Evolutionary conservation across 2,329 filamentous ascomycete genomes (phyloP), one percentile per base, ranked within the genome.

Genomic region (Stromatinia cepivora): DNA sequence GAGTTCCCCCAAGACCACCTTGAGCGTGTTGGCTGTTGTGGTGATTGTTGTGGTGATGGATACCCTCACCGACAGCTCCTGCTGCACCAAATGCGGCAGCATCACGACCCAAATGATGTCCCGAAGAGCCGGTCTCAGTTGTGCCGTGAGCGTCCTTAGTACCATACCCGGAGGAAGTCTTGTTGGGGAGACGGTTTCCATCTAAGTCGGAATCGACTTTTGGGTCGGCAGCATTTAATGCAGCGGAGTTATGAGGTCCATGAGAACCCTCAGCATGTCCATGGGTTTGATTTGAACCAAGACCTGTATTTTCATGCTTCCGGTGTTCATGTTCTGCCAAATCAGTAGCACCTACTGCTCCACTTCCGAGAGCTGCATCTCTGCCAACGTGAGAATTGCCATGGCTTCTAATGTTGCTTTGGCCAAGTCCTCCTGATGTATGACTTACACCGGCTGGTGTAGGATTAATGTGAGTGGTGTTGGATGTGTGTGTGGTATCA

Each of bases 191-290:
- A 34, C 59, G 59, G 9, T 63, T 63, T 50, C 59, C 59, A 36
- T 63, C 45, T 45, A 63, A 63, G 46, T 63, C 59, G 77, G 78
- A 67, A 75, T 75, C 71, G 77, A 78, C 63, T 74, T 70, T 66
- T 80, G 79, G 61, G 11, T 63, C 61, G n/a, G 61, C 61, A 11
- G 61, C 46, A 22, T 63, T 63, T 10, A 63, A 50, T 52, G 28
- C 77, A 77, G 22, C 77, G 75, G 34, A 61, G 39, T 39, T 67
- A 17, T 50, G 42, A 22, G 20, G 13, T 72, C 74, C 48, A 75
- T 79, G 46, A 71, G 75, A 46, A 3, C 46, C 45, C 56, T 61
- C 63, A n/a, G 25, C 5, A 61, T 59, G 28, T 48, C 53, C 45
- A 52, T 62, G 17, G n/a, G 65, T 58, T 11, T n/a, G 46, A 5